Evolutionary conservation across 116 monocot species (phyloP).

Genomic region (Trichopus zeylanicus): DNA sequence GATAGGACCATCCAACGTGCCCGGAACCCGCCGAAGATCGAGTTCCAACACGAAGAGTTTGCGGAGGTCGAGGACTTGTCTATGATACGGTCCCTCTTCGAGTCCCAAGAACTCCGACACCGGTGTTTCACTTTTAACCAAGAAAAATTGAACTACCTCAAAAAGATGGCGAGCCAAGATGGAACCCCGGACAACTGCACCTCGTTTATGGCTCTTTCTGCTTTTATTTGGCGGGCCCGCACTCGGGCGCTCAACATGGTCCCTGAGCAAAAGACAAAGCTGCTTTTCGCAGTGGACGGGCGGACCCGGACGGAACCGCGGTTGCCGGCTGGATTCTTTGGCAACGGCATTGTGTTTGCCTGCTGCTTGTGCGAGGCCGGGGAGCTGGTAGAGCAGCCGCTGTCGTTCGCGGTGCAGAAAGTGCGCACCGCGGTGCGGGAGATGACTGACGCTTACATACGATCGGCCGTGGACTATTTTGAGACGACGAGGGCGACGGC

Average conservation of each 20-base stretch:
- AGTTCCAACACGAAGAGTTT: constrained; percentile 18
- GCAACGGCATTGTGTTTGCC: constrained; percentile 15
- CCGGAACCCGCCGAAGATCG: constrained; percentile 13
- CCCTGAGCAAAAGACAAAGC: constrained; percentile 14
- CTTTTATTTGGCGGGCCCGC: constrained; percentile 17
- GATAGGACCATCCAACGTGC: constrained; percentile 13
- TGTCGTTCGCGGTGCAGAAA: constrained; percentile 1
- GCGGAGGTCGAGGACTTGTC: constrained; percentile 12
- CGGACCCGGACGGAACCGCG: constrained; percentile 9
- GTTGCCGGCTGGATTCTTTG: constrained; percentile 19
- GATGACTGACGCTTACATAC: constrained; percentile 2
- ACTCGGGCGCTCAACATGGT: constrained; percentile 1
- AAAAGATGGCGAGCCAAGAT: not conserved
- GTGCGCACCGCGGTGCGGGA: constrained; percentile 2
- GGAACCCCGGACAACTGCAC: not conserved
- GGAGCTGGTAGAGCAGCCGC: constrained; percentile 3
- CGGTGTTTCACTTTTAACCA: constrained; percentile 3
- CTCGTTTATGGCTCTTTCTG: constrained; percentile 11
- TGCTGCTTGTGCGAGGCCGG: constrained; percentile 9
- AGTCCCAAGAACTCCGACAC: not conserved
- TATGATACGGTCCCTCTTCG: constrained; percentile 1
- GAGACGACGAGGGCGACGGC: constrained; percentile 11
- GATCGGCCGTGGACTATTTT: constrained; percentile 15
- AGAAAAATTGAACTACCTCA: not conserved
- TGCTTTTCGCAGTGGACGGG: constrained; percentile 20